Conservation (phyloP, 2,329 filamentous ascomycete genomes). For the Atkinsonella hypoxylon region DNA sequence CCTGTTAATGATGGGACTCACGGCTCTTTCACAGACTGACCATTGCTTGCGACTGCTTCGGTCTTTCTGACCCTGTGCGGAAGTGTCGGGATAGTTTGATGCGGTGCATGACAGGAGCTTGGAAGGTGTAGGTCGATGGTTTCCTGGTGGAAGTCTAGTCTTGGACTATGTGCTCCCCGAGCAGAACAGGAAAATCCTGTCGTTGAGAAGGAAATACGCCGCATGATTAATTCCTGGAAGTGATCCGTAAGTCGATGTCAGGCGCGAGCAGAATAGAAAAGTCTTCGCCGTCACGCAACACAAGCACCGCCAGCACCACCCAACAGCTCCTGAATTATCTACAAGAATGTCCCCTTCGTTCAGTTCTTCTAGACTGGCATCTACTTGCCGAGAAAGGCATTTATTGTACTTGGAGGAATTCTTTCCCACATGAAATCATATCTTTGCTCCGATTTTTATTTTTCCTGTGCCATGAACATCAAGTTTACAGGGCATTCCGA, state of each 20-base stretch:
- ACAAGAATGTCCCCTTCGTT: background rate
- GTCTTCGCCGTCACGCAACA: background rate
- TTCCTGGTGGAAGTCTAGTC: conserved; percentile 14
- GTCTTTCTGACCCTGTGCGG: conserved; percentile 9
- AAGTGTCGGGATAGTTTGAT: conserved; percentile 6
- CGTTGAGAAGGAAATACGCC: conserved; percentile 3
- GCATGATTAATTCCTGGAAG: conserved; percentile 12
- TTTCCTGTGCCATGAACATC: no score
- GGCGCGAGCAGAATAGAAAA: no score
- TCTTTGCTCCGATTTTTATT: no score
- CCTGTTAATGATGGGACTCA: no score
- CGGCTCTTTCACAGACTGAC: conserved; percentile 21
- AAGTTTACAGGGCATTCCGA: no score
- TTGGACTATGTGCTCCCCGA: conserved; percentile 12
- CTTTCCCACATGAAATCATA: no score
- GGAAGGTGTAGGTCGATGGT: conserved; percentile 11
- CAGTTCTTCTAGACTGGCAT: background rate
- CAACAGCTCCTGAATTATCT: no score
- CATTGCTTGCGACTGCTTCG: conserved; percentile 15
- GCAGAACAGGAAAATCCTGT: conserved; percentile 3
- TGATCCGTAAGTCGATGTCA: conserved; percentile 5
- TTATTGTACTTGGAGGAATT: no score
- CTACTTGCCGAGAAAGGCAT: background rate
- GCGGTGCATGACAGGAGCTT: conserved; percentile 9
- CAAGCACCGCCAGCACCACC: background rate